Percentiles rank a stretch among this genome's conserved stretches.
phyloP scores from a whole-genome alignment of 805 yeast genomes.

The Pichia eremophila region DNA sequence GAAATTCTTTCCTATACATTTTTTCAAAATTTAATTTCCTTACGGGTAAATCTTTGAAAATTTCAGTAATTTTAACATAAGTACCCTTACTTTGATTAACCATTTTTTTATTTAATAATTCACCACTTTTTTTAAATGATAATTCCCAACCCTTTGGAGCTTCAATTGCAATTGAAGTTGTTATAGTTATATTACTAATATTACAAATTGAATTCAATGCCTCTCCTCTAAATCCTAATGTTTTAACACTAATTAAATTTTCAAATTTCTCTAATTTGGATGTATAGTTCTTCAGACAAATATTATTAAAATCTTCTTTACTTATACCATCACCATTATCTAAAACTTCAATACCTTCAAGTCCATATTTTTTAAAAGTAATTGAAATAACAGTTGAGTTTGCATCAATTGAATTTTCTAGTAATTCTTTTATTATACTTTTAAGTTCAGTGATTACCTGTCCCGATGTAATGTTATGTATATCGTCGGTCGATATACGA shows the following conservation, averaged over 20 bases:
- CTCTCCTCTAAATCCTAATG: conserved; percentile 76
- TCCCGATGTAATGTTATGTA: conserved; percentile 78
- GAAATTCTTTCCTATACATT: conserved; percentile 61
- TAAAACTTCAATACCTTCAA: conserved; percentile 55
- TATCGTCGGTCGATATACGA: conserved; percentile 41
- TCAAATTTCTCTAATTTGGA: conserved; percentile 53
- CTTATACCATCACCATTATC: conserved; percentile 66
- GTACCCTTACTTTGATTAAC: conserved; percentile 65
- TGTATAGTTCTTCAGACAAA: conserved; percentile 59
- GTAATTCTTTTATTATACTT: conserved; percentile 72
- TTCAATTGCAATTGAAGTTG: conserved; percentile 37
- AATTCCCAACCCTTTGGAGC: conserved; percentile 53
- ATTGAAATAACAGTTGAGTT: conserved; percentile 59
- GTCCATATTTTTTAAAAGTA: conserved; percentile 51
- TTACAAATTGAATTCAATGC: conserved; percentile 66
- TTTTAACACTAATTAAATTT: conserved; percentile 39
- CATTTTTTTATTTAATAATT: conserved; percentile 27
- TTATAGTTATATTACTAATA: conserved; percentile 37
- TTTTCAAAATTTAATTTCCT: conserved; percentile 64
- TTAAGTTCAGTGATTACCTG: conserved; percentile 80
- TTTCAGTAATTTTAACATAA: conserved; percentile 40
- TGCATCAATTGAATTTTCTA: conserved; percentile 86
- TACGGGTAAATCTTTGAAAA: conserved; percentile 74
- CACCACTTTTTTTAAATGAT: conserved; percentile 48
- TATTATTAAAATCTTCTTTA: conserved; percentile 37